Base-by-base conservation (phyloP, 768 basidiomycete species). In the Podaxis rugospora region DNA sequence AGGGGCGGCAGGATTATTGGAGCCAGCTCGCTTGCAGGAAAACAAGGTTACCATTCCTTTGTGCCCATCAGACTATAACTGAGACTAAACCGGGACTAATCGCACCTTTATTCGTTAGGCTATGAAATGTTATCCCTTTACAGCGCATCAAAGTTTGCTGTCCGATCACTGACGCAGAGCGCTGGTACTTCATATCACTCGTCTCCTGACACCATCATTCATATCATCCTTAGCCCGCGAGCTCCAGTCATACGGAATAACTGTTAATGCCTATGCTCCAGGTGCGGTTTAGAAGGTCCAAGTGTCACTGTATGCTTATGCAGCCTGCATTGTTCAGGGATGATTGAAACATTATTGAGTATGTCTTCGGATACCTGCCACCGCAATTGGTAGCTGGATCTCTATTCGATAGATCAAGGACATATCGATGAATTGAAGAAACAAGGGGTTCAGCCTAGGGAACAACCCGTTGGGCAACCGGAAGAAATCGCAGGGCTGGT, bases 1-100 rank as follows among this genome's bases (percentile, higher is more conserved):
- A 72, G 70, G 5, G 79, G 83, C 6, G 83, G 86, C 1, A 74
- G 81, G 18, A 83, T 89, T 59, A 78, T 87, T 28, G 81, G 87
- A 44, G 74, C 75, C 2, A 66, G 65, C 1, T 77, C 76, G 1
- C 2, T 70, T 0, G 61, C 67, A 0, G 75, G 70, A 18, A 72
- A 73, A 57, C 64, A 63, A 65, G 73, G 69, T 69, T 47, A 13
- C n/a, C 25, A 28, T 27, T 40, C 23, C 13, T 23, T 37, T 28
- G 13, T 25, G 2, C 40, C 51, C 36, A 53, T 35, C 9, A 4
- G 35, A 42, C 40, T 7, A 13, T 42, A 7, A 13, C n/a, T n/a
- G 11, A 13, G 40, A 42, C n/a, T 42, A 14, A 14, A 13, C 40
- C 1, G 28, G 25, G 11, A 27, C 40, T 36, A 42, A 37, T 59